Evolutionary conservation across 352 stramenopile genomes (phyloP), one percentile per base, ranked within the genome.

Genomic region (Pythium grandisporangium): DNA sequence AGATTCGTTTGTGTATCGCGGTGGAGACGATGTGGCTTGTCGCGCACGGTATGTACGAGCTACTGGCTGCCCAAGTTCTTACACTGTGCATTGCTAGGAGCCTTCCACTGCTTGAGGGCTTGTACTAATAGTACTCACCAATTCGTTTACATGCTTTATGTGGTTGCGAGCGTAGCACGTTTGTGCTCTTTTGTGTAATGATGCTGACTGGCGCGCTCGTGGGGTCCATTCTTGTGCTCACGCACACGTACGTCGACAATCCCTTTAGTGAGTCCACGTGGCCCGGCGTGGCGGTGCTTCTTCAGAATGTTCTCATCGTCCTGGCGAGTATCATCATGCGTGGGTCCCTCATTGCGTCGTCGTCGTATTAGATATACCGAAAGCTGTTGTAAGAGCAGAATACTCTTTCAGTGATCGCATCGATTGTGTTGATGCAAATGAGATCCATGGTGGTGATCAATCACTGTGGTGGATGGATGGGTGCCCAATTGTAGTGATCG

Each of bases 241-340:
- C 70, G 19, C 64, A 70, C 39, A 72, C 59, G 34, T 83, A 83
- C 42, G 66, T 76, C 16, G 58, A 65, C 34, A 83, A 83, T 27
- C 25, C 48, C 25, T 76, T 56, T 42, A 44, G 65, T n/a, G 70
- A 84, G 46, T 66, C 67, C 33, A 58, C 57, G 46, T 84, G 67
- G 67, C 70, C 70, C 1, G 70, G 70, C 17, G 67, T 73, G 6
- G 56, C 67, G 4, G 66, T 84, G 35, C 53, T 84, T 37, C 57
- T 80, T 27, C 70, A 84, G 47, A 84, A 76, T 37, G 57, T 72
- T 11, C 58, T 80, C 26, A 73, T 84, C 26, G 42, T 80, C 32
- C 56, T 84, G 39, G 65, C 56, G 24, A 79, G 64, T 8, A 57
- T 78, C 39, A 53, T 76, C 50, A 84, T 84, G 70, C 55, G 70